Evolutionary conservation across 2,329 filamentous ascomycete genomes (phyloP).

Genomic region (Colletotrichum theobromicola): DNA sequence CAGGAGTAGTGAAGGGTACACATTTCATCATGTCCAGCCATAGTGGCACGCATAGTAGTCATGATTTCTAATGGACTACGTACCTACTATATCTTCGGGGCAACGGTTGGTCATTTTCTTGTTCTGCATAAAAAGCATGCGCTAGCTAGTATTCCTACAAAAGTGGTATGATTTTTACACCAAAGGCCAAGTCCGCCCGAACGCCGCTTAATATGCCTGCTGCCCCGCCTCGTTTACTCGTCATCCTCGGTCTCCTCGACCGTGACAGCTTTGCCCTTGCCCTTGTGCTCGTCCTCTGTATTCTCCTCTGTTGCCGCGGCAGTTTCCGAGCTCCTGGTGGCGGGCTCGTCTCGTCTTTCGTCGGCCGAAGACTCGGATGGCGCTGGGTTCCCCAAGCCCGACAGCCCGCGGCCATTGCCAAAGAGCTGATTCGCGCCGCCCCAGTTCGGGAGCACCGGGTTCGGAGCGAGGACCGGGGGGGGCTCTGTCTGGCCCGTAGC

Average conservation of each 20-base stretch:
- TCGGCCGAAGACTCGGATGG: constrained; percentile 2
- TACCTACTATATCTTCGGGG: neutral
- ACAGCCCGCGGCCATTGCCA: constrained; percentile 28
- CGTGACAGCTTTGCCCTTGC: constrained; percentile 50
- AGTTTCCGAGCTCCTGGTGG: neutral
- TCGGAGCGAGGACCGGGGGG: constrained; percentile 50
- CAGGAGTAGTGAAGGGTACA: neutral
- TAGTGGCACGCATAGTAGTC: neutral
- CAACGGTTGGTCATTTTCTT: neutral
- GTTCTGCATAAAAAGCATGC: neutral
- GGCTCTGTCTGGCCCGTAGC: constrained; percentile 21
- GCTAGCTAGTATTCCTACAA: constrained; percentile 17
- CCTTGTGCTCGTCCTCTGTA: constrained; percentile 32
- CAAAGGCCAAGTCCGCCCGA: neutral
- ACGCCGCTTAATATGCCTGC: constrained; percentile 14
- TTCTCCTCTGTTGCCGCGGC: constrained; percentile 9
- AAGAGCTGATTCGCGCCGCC: constrained; percentile 56
- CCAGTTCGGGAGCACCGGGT: constrained; percentile 56
- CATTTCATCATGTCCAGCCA: neutral
- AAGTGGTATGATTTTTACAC: constrained; percentile 21
- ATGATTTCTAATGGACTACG: neutral
- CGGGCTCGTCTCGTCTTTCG: constrained; percentile 16
- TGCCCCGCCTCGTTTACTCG: constrained; percentile 25
- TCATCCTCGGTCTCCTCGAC: constrained; percentile 51
- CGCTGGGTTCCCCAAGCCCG: neutral